Conservation (phyloP, 2,329 filamentous ascomycete genomes). For the Rhinocladiella mackenziei region DNA sequence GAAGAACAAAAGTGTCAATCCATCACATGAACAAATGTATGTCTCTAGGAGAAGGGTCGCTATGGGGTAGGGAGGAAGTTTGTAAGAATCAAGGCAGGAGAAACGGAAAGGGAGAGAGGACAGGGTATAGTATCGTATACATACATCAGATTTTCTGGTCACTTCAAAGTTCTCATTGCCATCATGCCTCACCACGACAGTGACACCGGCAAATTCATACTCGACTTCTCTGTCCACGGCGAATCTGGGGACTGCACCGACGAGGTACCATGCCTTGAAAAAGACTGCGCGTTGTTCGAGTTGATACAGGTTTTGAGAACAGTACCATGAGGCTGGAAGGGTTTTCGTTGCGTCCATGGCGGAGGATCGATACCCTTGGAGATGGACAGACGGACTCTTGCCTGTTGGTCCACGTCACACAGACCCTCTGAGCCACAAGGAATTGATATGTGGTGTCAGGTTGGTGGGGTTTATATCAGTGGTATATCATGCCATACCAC, state of each 20-base stretch:
- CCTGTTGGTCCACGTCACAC: no score
- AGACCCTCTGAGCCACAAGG: no score
- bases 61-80: not conserved
- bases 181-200: constrained; percentile 16
- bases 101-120: not conserved
- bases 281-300: constrained; percentile 50
- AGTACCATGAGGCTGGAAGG: constrained; percentile 53
- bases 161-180: constrained; percentile 24
- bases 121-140: not conserved
- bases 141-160: constrained; percentile 23
- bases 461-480: no score
- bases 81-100: not conserved
- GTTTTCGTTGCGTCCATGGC: constrained; percentile 34
- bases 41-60: not conserved
- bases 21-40: not conserved
- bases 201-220: constrained; percentile 47
- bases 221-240: constrained; percentile 39
- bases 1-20: not conserved
- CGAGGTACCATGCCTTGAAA: constrained; percentile 51
- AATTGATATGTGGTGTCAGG: no score
- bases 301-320: constrained; percentile 47
- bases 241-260: constrained; percentile 52
- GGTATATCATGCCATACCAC: no score
- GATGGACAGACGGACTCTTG: no score
- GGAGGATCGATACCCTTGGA: no score